Conservation (phyloP, 2,329 filamentous ascomycete genomes). For the Xylaria sp. region DNA sequence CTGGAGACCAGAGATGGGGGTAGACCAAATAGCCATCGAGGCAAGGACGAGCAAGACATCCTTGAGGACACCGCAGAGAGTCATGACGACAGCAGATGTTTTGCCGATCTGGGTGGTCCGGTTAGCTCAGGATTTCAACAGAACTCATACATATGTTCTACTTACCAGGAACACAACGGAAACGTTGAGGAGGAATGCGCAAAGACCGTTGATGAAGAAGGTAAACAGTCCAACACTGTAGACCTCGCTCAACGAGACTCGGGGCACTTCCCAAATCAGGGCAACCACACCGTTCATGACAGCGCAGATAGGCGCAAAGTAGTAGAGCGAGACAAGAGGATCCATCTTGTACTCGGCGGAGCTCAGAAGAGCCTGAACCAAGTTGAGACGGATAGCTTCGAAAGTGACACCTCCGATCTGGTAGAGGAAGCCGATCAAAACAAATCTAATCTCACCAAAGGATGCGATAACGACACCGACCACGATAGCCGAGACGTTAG, state of each 20-base stretch:
- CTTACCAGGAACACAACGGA: slow-evolving; percentile 81
- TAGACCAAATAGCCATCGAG: slow-evolving; percentile 77
- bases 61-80: slow-evolving; percentile 82
- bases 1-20: slow-evolving; percentile 68
- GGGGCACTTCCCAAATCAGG: slow-evolving; percentile 67
- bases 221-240: slow-evolving; percentile 67
- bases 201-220: slow-evolving; percentile 69
- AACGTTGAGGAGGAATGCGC: slow-evolving; percentile 77
- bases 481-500: slow-evolving; percentile 93
- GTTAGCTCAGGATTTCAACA: slow-evolving; percentile 25
- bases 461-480: slow-evolving; percentile 92
- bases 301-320: slow-evolving; percentile 81
- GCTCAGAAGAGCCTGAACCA: slow-evolving; percentile 78
- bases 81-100: slow-evolving; percentile 80
- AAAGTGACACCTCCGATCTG: slow-evolving; percentile 75
- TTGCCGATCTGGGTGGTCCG: slow-evolving; percentile 66
- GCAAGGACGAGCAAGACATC: slow-evolving; percentile 76
- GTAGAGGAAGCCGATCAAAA: slow-evolving; percentile 71
- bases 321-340: slow-evolving; percentile 81
- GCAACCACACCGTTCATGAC: slow-evolving; percentile 73
- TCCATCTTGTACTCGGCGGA: slow-evolving; percentile 89
- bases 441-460: slow-evolving; percentile 92
- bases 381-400: slow-evolving; percentile 75
- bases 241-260: slow-evolving; percentile 63
- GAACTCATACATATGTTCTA: slow-evolving; percentile 15